A percentile compares a stretch with the other conserved stretches of the same genome.
phyloP scores from a whole-genome alignment of 2,329 filamentous ascomycete species.

The Grosmannia clavigera region DNA sequence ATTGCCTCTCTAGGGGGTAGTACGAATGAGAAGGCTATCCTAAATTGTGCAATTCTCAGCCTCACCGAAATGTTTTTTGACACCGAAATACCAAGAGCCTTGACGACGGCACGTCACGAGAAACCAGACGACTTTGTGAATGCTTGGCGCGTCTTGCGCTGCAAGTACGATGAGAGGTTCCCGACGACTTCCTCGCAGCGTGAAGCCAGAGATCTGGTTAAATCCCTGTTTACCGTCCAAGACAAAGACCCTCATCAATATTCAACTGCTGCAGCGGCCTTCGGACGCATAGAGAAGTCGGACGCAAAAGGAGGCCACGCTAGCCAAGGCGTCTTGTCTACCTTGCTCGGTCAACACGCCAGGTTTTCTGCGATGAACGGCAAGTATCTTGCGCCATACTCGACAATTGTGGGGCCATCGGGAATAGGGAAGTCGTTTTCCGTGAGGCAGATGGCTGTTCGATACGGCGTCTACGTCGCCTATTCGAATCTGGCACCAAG shows the following conservation, averaged over 20 bases:
- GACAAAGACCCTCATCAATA: not conserved
- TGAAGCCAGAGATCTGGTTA: not conserved
- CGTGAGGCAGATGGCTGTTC: constrained; percentile 1
- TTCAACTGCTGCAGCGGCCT: not conserved
- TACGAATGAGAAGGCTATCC: too few relatives aligned
- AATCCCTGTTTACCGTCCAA: not conserved
- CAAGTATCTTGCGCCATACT: not conserved
- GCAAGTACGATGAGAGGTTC: not conserved
- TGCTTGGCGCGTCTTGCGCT: not conserved
- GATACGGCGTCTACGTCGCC: not conserved
- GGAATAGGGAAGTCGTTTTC: constrained; percentile 3
- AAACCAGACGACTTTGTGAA: not conserved
- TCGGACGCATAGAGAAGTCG: not conserved
- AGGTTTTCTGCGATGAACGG: not conserved
- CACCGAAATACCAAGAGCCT: not conserved
- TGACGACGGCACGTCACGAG: not conserved
- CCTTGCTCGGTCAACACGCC: not conserved
- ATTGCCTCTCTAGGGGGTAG: too few relatives aligned
- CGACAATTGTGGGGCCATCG: constrained; percentile 2
- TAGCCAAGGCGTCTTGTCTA: not conserved
- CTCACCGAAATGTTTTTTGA: not conserved
- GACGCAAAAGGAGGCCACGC: not conserved
- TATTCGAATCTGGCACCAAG: not conserved
- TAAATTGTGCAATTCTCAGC: not conserved
- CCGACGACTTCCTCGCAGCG: not conserved